These are phyloP conservation scores for Leccinum ponderosum DNA, from an alignment of 1,284 basidiomycete species.

Conservation along the genomic window DNA sequence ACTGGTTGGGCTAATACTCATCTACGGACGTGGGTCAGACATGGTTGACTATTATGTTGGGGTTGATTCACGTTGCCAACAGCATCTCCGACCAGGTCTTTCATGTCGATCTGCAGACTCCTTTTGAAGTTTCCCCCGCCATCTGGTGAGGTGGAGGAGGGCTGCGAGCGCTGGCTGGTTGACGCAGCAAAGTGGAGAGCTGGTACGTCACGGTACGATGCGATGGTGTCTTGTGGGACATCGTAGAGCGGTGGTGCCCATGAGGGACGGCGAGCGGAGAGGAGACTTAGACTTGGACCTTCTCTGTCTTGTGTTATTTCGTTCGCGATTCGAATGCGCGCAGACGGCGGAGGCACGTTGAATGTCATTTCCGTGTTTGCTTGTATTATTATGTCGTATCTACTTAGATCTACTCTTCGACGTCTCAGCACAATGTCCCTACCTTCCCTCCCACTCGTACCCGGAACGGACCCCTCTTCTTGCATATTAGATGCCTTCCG, in stretches of 20 bases:
- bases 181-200: constrained; percentile 21
- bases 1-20: constrained; percentile 80
- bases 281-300: constrained; percentile 25
- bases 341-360: neutral
- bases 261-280: constrained; percentile 34
- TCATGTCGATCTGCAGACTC: constrained; percentile 74
- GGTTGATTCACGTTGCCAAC: constrained; percentile 69
- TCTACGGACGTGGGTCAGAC: constrained; percentile 42
- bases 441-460: constrained; percentile 38
- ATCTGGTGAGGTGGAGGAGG: constrained; percentile 45
- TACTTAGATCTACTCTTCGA: constrained; percentile 9
- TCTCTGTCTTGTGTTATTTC: neutral
- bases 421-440: constrained; percentile 25
- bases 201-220: constrained; percentile 34
- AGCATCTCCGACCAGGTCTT: constrained; percentile 73
- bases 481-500: constrained; percentile 85
- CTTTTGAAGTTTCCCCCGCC: constrained; percentile 56
- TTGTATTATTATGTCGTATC: constrained; percentile 4
- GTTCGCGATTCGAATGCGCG: neutral
- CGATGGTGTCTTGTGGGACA: constrained; percentile 27
- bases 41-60: neutral
- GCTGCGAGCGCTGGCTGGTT: constrained; percentile 14
- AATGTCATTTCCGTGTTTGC: neutral
- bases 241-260: constrained; percentile 36
- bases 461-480: constrained; percentile 70